phyloP scores from a whole-genome alignment of 2,329 filamentous ascomycete genomes.

The Phaeosphaeria sp. region DNA sequence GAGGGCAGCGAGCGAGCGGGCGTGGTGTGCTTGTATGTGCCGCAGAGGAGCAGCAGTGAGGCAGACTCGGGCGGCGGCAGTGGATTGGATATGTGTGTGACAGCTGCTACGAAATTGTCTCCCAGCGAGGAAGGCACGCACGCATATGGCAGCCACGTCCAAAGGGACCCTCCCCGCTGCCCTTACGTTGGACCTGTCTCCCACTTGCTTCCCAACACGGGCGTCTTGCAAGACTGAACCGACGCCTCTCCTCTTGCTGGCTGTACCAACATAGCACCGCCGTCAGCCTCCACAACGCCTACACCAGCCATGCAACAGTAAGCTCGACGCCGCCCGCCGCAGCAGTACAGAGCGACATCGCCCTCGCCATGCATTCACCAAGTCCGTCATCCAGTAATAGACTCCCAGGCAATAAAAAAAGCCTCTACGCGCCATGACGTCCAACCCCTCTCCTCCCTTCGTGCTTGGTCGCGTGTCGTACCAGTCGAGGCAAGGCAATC shows the following conservation, averaged over 20 bases:
- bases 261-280: background rate
- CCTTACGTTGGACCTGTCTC: background rate
- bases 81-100: background rate
- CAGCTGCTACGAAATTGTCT: background rate
- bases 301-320: background rate
- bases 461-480: conserved; percentile 7
- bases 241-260: background rate
- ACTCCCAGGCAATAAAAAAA: conserved; percentile 1
- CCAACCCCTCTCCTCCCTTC: background rate
- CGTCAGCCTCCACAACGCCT: background rate
- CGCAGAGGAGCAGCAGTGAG: background rate
- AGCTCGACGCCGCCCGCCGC: too few species aligned
- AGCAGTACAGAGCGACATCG: background rate
- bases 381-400: background rate
- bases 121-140: background rate
- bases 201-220: background rate
- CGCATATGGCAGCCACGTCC: background rate
- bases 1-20: conserved; percentile 1
- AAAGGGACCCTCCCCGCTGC: background rate
- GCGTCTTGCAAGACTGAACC: background rate
- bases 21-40: background rate
- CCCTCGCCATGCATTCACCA: too few species aligned
- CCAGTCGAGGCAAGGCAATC: conserved; percentile 5
- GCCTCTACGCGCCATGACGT: background rate
- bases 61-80: background rate